Conservation (phyloP, 192 early-diverging fungal genomes). For the Spizellomyces sp. region DNA sequence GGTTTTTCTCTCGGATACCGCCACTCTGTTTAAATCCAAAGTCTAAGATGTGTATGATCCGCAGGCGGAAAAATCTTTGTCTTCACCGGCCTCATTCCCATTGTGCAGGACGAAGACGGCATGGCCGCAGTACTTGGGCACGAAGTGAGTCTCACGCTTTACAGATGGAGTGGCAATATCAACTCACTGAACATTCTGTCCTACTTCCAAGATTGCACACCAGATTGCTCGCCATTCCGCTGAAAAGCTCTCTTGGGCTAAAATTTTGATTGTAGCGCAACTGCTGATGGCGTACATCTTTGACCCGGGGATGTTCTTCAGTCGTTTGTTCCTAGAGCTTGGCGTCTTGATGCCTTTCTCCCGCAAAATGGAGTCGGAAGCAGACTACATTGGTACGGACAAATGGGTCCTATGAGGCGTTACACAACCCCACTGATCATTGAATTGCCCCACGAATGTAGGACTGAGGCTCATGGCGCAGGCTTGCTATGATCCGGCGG, state of each 20-base stretch:
- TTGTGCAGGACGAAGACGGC: constrained; percentile 79
- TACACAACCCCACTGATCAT: background rate
- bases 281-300: constrained; percentile 62
- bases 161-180: background rate
- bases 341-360: constrained; percentile 86
- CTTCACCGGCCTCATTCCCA: constrained; percentile 88
- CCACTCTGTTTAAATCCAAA: background rate
- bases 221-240: constrained; percentile 88
- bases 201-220: constrained; percentile 67
- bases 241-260: constrained; percentile 81
- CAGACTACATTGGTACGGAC: constrained; percentile 76
- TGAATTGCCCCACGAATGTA: background rate
- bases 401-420: background rate
- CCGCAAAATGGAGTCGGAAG: constrained; percentile 87
- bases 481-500: constrained; percentile 88
- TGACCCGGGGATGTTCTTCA: constrained; percentile 65
- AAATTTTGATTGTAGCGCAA: constrained; percentile 62
- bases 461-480: constrained; percentile 82
- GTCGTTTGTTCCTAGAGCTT: constrained; percentile 63
- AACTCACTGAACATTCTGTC: background rate
- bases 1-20: constrained; percentile 39
- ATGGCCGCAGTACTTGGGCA: constrained; percentile 93
- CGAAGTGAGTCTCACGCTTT: constrained; percentile 52
- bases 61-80: constrained; percentile 90
- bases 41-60: background rate